phyloP scores from a whole-genome alignment of 768 basidiomycete species.

The Wakefieldia striispora region DNA sequence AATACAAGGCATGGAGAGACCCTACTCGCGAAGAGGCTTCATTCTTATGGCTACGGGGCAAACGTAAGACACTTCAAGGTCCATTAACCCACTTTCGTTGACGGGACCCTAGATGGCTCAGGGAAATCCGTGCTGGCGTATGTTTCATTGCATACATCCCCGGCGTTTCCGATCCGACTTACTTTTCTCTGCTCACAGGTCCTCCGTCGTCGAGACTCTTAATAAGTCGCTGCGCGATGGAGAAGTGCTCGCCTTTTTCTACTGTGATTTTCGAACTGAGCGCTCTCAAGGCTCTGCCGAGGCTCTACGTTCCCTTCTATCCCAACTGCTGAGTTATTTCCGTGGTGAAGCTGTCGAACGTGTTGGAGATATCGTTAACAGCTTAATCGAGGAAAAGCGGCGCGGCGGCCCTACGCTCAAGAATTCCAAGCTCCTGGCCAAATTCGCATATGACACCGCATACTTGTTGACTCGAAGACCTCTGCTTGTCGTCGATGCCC shows the following conservation, averaged over 20 bases:
- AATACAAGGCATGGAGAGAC: constrained; percentile 2
- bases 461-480: background rate
- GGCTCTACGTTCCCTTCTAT: background rate
- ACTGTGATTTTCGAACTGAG: no score
- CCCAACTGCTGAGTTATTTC: no score
- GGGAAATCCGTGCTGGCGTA: constrained; percentile 10
- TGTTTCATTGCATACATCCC: background rate
- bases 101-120: background rate
- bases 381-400: background rate
- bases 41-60: constrained; percentile 8
- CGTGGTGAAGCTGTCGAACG: no score
- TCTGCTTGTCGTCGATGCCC: constrained; percentile 3
- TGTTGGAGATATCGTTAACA: background rate
- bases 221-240: no score
- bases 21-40: background rate
- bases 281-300: background rate
- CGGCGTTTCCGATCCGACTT: no score
- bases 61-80: background rate
- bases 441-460: background rate
- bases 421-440: background rate
- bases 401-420: background rate
- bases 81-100: no score
- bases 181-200: no score
- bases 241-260: no score
- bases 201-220: no score